Evolutionary conservation across 2,329 filamentous ascomycete species (phyloP), one percentile per base, ranked within the genome.

Genomic region (Colletotrichum abscissum): DNA sequence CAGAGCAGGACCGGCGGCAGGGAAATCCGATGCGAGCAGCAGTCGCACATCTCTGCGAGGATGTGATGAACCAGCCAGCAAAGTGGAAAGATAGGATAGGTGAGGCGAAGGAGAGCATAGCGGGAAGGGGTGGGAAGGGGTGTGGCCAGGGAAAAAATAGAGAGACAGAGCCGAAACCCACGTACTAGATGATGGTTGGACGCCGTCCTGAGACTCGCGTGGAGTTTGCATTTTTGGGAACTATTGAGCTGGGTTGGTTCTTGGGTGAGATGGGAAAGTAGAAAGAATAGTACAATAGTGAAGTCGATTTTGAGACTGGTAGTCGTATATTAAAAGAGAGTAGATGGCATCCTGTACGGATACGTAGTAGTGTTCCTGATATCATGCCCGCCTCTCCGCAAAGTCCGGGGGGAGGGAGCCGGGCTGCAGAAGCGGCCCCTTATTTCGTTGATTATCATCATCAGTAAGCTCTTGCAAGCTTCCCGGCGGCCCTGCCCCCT

Each of bases 141-240:
- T 57, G 67, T 64, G 67, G 35, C 55, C 67, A 56, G 30, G 14
- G 52, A 57, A 19, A 42, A 16, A 52, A n/a, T n/a, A 49, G 8
- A 70, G 49, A 64, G 63, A 52, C 24, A 46, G 46, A 59, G 67
- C 16, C 60, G 70, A 62, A 73, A 70, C 70, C 59, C 26, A 73
- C 70, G 70, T 73, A 73, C 70, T 65, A 69, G 70, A 55, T 28
- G 70, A 58, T 68, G 72, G 68, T 63, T 67, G 72, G 68, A 54
- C 67, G 19, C 35, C 59, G 49, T 68, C 68, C 68, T 22, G 52
- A 58, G 72, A 55, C 72, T 74, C 72, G 72, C 68, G 69, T 72
- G 63, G 68, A 68, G 63, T 67, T 67, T 71, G 58, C 72, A 74
- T 74, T 72, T 67, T 74, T 46, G 63, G 56, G 68, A 74, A 72